phyloP scores from a whole-genome alignment of 2,329 filamentous ascomycete genomes.

The Fusarium sp. region DNA sequence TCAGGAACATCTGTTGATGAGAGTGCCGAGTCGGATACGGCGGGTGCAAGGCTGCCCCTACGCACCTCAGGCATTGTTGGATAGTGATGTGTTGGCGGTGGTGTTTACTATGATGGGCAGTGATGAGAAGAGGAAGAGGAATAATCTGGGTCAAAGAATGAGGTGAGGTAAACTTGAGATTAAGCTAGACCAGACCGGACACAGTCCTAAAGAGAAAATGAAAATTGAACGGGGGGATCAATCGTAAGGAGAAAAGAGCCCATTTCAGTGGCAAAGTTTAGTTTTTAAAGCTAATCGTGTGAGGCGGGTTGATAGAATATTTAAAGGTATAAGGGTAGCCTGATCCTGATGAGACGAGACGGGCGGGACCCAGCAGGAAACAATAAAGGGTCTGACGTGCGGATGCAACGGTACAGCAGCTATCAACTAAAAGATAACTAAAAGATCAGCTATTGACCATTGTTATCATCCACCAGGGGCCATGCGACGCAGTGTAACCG shows the following conservation, averaged over 20 bases:
- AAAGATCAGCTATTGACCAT: background rate
- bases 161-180: constrained; percentile 1
- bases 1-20: constrained; percentile 31
- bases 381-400: constrained; percentile 9
- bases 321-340: constrained; percentile 1
- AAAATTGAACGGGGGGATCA: constrained; percentile 1
- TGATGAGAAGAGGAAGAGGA: background rate
- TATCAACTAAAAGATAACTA: background rate
- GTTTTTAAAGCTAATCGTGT: constrained; percentile 7
- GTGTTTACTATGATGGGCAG: background rate
- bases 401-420: constrained; percentile 4
- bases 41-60: constrained; percentile 43
- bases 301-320: background rate
- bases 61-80: constrained; percentile 49
- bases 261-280: constrained; percentile 32
- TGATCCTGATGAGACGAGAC: constrained; percentile 7
- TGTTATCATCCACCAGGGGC: constrained; percentile 8
- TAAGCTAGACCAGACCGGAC: constrained; percentile 11
- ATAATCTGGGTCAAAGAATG: background rate
- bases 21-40: constrained; percentile 39
- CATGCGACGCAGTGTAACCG: background rate
- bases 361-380: too few relatives aligned
- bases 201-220: constrained; percentile 7
- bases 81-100: background rate
- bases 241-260: constrained; percentile 1